phyloP scores from a whole-genome alignment of 345 rosid species.

The Citrus trifoliata region DNA sequence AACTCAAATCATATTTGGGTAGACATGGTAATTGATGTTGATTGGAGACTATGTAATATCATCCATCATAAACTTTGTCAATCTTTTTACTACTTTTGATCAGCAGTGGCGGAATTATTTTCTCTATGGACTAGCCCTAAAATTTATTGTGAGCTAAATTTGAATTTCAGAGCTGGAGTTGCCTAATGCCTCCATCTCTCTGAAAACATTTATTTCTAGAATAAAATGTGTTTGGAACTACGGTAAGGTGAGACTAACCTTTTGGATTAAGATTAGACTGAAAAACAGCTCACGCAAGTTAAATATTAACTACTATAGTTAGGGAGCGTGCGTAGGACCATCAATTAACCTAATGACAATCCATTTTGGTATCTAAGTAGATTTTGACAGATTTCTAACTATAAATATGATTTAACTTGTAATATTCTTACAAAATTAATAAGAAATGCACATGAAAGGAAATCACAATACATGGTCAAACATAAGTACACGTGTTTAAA shows the following conservation, averaged over 20 bases:
- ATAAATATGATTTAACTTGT: too few species aligned
- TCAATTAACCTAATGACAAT: not conserved
- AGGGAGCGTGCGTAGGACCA: not conserved
- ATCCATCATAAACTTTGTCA: not conserved
- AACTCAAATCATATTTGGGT: slow-evolving; percentile 1
- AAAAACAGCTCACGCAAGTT: not conserved
- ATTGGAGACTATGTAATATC: slow-evolving; percentile 12
- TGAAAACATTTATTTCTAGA: not conserved
- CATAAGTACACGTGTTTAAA: too few species aligned
- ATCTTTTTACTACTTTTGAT: slow-evolving; percentile 13
- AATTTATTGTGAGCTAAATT: not conserved
- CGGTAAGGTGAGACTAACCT: not conserved
- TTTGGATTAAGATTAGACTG: too few species aligned
- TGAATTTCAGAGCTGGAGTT: not conserved
- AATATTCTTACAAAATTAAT: too few species aligned
- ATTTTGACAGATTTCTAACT: not conserved
- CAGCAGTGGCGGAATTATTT: not conserved
- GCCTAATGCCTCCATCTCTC: not conserved
- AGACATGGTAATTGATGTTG: slow-evolving; percentile 25
- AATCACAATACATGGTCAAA: too few species aligned
- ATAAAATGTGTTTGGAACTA: not conserved
- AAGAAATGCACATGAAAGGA: too few species aligned
- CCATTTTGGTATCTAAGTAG: not conserved
- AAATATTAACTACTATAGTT: not conserved
- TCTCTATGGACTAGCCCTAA: not conserved